These are phyloP conservation scores for Calonectria hongkongensis DNA, from an alignment of 2,329 filamentous ascomycete species.

Conservation along the genomic window DNA sequence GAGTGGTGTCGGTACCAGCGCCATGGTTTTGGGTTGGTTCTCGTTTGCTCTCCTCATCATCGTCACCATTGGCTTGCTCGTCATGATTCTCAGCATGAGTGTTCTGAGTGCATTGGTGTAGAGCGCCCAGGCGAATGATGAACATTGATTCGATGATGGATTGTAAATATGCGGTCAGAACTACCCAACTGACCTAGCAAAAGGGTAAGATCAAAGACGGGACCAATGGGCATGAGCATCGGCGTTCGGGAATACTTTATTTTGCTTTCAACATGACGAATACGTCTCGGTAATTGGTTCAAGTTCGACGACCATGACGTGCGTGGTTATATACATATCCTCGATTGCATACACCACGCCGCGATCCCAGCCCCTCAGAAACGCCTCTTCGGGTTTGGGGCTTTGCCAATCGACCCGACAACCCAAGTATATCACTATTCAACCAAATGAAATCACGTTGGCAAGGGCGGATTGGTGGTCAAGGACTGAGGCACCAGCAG, in stretches of 20 bases:
- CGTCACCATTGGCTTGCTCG: constrained; percentile 93
- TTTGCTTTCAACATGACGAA: constrained; percentile 49
- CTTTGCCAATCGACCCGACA: constrained; percentile 26
- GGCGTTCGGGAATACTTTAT: constrained; percentile 55
- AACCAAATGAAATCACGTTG: constrained; percentile 2
- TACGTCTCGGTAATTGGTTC: constrained; percentile 50
- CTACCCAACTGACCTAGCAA: constrained; percentile 38
- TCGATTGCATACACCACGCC: constrained; percentile 37
- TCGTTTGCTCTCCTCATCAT: constrained; percentile 94
- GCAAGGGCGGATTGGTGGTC: constrained; percentile 31
- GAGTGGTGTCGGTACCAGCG: constrained; percentile 92
- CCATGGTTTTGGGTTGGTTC: constrained; percentile 99
- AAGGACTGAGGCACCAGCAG: constrained; percentile 43
- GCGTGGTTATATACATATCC: constrained; percentile 38
- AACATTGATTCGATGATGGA: constrained; percentile 35
- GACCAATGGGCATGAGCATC: constrained; percentile 58
- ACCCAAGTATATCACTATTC: constrained; percentile 40
- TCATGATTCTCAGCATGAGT: constrained; percentile 97
- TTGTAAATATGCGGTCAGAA: constrained; percentile 51
- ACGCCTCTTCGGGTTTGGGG: neutral
- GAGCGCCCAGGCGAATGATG: constrained; percentile 42
- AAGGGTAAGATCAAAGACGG: constrained; percentile 49
- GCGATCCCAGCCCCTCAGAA: constrained; percentile 33
- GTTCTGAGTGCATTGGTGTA: constrained; percentile 79
- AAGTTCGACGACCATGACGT: constrained; percentile 45